Percentiles rank a stretch among this genome's conserved stretches.
phyloP scores from a whole-genome alignment of 2,329 filamentous ascomycete genomes.

The Neoascochyta sp. region DNA sequence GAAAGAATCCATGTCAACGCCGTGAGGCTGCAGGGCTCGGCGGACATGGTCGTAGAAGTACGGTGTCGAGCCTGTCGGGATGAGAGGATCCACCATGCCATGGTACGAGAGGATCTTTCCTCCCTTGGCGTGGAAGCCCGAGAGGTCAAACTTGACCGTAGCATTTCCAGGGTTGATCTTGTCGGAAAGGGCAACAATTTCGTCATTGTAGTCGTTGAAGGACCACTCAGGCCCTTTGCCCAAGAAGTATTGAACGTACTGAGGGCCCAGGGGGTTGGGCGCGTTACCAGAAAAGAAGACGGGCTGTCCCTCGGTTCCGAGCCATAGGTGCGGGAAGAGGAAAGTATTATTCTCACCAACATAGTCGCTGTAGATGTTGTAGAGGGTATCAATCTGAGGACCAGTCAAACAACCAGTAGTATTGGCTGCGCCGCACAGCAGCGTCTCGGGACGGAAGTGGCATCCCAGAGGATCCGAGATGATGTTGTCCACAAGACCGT shows the following conservation, averaged over 20 bases:
- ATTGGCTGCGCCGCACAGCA: conserved; percentile 35
- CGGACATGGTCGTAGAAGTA: conserved; percentile 51
- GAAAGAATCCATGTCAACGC: conserved; percentile 39
- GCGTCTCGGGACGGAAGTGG: conserved; percentile 40
- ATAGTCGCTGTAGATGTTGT: conserved; percentile 44
- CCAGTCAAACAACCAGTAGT: conserved; percentile 43
- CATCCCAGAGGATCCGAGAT: conserved; percentile 46
- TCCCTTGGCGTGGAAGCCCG: conserved; percentile 42
- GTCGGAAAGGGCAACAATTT: conserved; percentile 41
- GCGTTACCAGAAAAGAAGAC: conserved; percentile 37
- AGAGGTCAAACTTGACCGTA: conserved; percentile 49
- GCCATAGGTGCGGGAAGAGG: conserved; percentile 40
- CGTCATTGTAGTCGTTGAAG: conserved; percentile 39
- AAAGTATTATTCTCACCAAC: conserved; percentile 42
- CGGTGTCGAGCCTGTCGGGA: conserved; percentile 50
- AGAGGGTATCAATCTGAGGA: conserved; percentile 43
- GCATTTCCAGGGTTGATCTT: conserved; percentile 47
- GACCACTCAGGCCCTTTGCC: conserved; percentile 39
- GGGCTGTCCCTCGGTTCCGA: conserved; percentile 39
- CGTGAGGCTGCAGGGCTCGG: conserved; percentile 33
- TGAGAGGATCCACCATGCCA: conserved; percentile 45
- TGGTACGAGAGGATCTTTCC: conserved; percentile 45
- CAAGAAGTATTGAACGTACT: conserved; percentile 45
- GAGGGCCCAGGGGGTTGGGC: conserved; percentile 38
- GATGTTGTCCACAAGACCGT: conserved; percentile 49